These are phyloP conservation scores for Alternaria dauci DNA, from an alignment of 2,329 filamentous ascomycete species.

Conservation along the genomic window DNA sequence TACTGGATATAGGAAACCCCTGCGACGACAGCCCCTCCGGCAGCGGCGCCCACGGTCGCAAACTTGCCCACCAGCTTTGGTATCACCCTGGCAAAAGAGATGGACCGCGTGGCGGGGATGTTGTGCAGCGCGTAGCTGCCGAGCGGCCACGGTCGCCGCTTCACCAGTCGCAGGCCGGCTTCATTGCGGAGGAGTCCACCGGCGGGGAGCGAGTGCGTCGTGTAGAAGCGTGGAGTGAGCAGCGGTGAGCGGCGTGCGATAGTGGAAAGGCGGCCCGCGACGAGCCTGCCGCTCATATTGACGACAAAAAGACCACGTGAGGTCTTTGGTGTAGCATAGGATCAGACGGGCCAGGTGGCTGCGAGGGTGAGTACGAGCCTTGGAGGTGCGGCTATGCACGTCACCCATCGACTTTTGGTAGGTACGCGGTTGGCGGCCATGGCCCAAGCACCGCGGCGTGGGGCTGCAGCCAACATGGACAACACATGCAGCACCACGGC, in stretches of 20 bases:
- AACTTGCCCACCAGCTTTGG: slow-evolving; percentile 94
- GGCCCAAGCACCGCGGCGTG: slow-evolving; percentile 19
- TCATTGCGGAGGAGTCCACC: slow-evolving; percentile 51
- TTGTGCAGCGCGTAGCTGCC: slow-evolving; percentile 85
- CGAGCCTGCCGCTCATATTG: slow-evolving; percentile 75
- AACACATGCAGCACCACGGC: slow-evolving; percentile 12
- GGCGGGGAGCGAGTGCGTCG: slow-evolving; percentile 44
- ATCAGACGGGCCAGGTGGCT: slow-evolving; percentile 6
- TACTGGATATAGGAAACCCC: slow-evolving; percentile 94
- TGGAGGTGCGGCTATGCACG: slow-evolving; percentile 24
- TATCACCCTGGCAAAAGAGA: slow-evolving; percentile 73
- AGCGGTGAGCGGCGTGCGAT: slow-evolving; percentile 69
- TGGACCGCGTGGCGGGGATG: slow-evolving; percentile 68
- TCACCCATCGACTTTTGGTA: slow-evolving; percentile 25
- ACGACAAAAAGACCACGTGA: slow-evolving; percentile 17
- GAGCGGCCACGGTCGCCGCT: slow-evolving; percentile 75
- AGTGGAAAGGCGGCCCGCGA: slow-evolving; percentile 76
- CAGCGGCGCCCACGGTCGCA: slow-evolving; percentile 84
- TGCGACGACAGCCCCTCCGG: slow-evolving; percentile 86
- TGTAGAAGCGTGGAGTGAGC: slow-evolving; percentile 64
- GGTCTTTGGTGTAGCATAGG: slow-evolving; percentile 31
- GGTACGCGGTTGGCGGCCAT: slow-evolving; percentile 14
- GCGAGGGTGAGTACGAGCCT: slow-evolving; percentile 10
- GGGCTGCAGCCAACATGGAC: slow-evolving; percentile 6
- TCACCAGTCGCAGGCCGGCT: slow-evolving; percentile 45